Conservation (phyloP, 2,329 filamentous ascomycete genomes). For the Diaporthe sp. region DNA sequence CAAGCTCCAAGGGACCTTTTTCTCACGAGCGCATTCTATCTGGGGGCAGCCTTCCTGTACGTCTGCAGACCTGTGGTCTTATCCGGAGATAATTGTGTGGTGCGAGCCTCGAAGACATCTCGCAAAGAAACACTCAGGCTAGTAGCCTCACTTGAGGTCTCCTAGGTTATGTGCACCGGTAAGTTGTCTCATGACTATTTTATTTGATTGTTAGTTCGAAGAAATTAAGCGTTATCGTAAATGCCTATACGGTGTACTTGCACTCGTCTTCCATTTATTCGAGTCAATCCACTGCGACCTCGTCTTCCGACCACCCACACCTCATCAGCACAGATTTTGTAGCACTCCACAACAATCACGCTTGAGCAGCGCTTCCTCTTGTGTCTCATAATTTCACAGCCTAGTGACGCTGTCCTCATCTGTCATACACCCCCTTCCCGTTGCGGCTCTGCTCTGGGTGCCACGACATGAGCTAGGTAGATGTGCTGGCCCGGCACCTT, state of each 20-base stretch:
- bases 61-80: background rate
- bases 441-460: conserved; percentile 18
- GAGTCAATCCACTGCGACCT: background rate
- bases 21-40: too few species aligned
- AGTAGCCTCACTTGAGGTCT: background rate
- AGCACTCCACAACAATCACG: background rate
- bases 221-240: too few species aligned
- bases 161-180: background rate
- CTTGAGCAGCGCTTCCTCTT: background rate
- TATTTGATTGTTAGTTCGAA: background rate
- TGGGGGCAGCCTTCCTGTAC: background rate
- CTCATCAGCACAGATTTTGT: background rate
- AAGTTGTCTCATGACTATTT: background rate
- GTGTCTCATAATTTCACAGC: background rate
- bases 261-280: too few species aligned
- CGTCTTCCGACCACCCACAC: background rate
- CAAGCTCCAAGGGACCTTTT: background rate
- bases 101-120: background rate
- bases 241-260: background rate
- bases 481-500: background rate
- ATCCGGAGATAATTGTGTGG: too few species aligned
- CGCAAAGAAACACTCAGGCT: background rate
- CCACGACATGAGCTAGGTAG: background rate
- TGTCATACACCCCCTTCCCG: background rate
- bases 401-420: background rate